Evolutionary conservation across 768 basidiomycete genomes (phyloP).

Genomic region (Tricholoma furcatifolium): DNA sequence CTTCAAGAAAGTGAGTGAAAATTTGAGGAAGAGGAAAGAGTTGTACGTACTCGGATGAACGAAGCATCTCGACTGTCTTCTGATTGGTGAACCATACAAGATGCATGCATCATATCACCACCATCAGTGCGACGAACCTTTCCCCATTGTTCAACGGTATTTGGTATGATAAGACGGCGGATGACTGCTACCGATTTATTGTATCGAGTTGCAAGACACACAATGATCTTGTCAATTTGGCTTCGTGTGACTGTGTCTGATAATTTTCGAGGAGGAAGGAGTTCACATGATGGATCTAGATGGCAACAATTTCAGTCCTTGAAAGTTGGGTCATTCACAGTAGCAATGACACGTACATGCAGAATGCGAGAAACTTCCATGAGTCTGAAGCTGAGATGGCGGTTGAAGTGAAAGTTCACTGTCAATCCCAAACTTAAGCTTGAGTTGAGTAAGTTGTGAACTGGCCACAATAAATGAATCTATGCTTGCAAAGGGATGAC

Average conservation of each 20-base stretch:
- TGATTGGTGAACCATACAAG: slow-evolving; percentile 5
- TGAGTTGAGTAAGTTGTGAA: slow-evolving; percentile 33
- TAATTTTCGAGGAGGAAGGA: slow-evolving; percentile 24
- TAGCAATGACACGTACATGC: too few relatives aligned
- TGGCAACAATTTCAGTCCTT: not conserved
- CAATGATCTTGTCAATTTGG: slow-evolving; percentile 16
- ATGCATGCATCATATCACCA: slow-evolving; percentile 27
- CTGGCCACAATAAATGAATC: slow-evolving; percentile 23
- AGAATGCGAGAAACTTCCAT: too few relatives aligned
- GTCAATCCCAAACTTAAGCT: slow-evolving; percentile 21
- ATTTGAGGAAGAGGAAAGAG: not conserved
- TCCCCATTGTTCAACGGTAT: slow-evolving; percentile 22
- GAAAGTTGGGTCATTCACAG: too few relatives aligned
- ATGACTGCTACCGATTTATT: slow-evolving; percentile 5
- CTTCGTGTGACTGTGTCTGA: not conserved
- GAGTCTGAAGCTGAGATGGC: too few relatives aligned
- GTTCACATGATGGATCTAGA: slow-evolving; percentile 26
- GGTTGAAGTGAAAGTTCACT: slow-evolving; percentile 22
- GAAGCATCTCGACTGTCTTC: slow-evolving; percentile 28
- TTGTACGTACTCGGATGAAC: slow-evolving; percentile 29
- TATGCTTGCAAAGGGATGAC: slow-evolving; percentile 30
- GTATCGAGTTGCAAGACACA: slow-evolving; percentile 21
- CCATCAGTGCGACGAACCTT: slow-evolving; percentile 25
- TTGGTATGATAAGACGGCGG: slow-evolving; percentile 8
- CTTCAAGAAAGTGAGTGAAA: slow-evolving; percentile 17